Conservation (phyloP, 164 flowering plant genomes). For the Piper betle region DNA sequence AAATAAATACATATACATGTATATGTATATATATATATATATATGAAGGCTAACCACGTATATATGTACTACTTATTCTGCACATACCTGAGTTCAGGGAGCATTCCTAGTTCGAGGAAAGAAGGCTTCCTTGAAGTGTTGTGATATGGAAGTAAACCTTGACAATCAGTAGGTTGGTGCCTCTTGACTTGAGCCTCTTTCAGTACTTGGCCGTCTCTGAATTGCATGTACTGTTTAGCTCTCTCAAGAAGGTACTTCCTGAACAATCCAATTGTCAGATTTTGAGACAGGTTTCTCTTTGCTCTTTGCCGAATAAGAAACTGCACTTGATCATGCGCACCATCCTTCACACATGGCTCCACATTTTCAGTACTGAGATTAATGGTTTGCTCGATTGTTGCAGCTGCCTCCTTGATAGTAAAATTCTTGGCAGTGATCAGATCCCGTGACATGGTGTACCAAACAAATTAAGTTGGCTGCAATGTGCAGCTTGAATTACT, state of each 20-base stretch:
- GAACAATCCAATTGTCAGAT: not conserved
- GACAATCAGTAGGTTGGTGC: not conserved
- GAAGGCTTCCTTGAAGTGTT: not conserved
- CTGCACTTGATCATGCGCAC: not conserved
- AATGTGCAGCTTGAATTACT: too few relatives aligned
- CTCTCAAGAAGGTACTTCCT: not conserved
- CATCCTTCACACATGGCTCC: not conserved
- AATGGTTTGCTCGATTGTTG: too few relatives aligned
- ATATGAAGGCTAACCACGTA: not conserved
- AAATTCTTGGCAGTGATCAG: not conserved
- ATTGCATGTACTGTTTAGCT: not conserved
- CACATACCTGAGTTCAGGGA: not conserved
- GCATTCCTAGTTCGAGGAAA: not conserved
- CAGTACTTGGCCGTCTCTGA: not conserved
- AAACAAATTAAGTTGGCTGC: not conserved
- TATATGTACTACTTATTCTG: not conserved
- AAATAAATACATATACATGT: too few relatives aligned
- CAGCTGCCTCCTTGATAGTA: too few relatives aligned
- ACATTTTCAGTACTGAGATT: too few relatives aligned
- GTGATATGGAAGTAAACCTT: not conserved
- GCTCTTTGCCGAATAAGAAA: not conserved
- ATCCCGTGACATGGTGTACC: not conserved
- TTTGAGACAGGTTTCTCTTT: not conserved
- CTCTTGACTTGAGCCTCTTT: not conserved
- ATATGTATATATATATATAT: too few relatives aligned